Evolutionary conservation across 371 early-diverging fungal genomes (phyloP), one percentile per base, ranked within the genome.

Genomic region (Rhizopus microsporus): DNA sequence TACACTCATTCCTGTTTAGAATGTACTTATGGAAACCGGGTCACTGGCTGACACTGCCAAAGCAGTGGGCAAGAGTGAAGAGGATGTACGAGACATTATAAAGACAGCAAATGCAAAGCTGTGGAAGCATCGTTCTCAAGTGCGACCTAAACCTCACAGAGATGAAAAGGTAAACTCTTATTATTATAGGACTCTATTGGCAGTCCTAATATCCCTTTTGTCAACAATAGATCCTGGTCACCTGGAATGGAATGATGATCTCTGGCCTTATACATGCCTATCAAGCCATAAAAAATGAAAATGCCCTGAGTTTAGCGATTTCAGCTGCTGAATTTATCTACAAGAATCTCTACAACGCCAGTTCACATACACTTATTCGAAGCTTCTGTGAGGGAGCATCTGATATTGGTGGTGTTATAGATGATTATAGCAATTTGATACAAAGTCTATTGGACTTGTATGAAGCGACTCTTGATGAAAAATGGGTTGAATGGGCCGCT

Each of bases 111-210:
- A 64, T n/a, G 42, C 59, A 17, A 77, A 75, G 52, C 54, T 88
- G 37, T 73, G 73, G 71, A 64, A 77, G 10, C 63, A 67, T 43
- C 74, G 88, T 13, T 34, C 54, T 4, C 48, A 43, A n/a, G 35
- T 58, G 6, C 74, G 89, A 5, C 87, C 89, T 4, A 72, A 74
- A 51, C 89, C 89, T 7, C 83, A 83, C 54, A 67, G 72, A 0
- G 89, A 88, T 67, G 87, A 88, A 54, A 88, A 88, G 69, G 74
- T 77, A 55, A 54, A 56, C n/a, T n/a, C n/a, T n/a, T n/a, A n/a
- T 65, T 12, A 23, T 46, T 61, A 39, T 44, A 43, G 4, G 45
- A 38, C 13, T 2, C n/a, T 42, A 5, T 1, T n/a, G 17, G 2
- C 15, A 31, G n/a, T 43, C 31, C 23, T 32, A 54, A 43, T 8